These are phyloP conservation scores for Chlamydomonas sphaeroides DNA, from an alignment of 139 green algal species.

Conservation along the genomic window DNA sequence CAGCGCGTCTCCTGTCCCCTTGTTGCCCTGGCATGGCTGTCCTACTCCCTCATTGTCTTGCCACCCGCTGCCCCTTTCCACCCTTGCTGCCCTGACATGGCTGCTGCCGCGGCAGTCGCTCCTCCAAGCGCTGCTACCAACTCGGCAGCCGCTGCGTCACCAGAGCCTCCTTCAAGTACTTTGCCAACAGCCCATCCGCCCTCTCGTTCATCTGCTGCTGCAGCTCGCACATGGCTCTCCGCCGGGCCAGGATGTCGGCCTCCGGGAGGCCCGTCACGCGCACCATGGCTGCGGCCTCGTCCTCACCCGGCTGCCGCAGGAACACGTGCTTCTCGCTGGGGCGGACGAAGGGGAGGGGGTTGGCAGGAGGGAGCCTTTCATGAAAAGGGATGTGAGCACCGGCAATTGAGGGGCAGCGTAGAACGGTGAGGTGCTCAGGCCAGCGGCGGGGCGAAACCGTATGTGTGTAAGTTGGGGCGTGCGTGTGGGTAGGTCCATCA, in stretches of 20 bases:
- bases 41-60: too few relatives aligned
- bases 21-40: too few relatives aligned
- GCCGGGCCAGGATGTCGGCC: conserved; percentile 14
- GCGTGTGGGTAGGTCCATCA: too few relatives aligned
- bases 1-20: too few relatives aligned
- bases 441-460: too few relatives aligned
- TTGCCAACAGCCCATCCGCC: not conserved
- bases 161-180: not conserved
- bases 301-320: conserved; percentile 44
- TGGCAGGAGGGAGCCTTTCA: not conserved
- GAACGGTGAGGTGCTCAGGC: too few relatives aligned
- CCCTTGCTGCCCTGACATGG: too few relatives aligned
- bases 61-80: too few relatives aligned
- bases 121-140: too few relatives aligned
- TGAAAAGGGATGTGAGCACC: not conserved
- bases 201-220: conserved; percentile 1
- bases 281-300: conserved; percentile 52
- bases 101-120: too few relatives aligned
- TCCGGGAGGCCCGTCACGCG: conserved; percentile 38
- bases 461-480: too few relatives aligned
- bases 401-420: not conserved
- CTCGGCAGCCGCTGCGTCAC: too few relatives aligned
- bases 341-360: not conserved
- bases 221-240: conserved; percentile 34
- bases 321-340: conserved; percentile 44